phyloP scores from a whole-genome alignment of 2,329 filamentous ascomycete species.

The Fusarium sp. region DNA sequence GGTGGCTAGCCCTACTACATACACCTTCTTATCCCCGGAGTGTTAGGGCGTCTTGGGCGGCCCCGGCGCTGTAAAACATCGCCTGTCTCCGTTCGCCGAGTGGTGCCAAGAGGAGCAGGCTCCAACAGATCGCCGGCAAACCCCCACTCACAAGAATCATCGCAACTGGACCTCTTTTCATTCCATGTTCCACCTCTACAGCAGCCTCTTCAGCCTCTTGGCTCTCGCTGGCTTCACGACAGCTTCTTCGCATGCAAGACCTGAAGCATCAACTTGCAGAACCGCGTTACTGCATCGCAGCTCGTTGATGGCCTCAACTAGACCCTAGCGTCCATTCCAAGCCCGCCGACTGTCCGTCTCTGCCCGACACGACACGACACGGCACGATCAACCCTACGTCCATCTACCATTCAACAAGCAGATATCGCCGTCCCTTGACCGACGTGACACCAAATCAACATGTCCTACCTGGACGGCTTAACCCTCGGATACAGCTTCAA shows the following conservation, averaged over 20 bases:
- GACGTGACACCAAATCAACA: constrained; percentile 35
- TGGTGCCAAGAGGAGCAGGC: constrained; percentile 31
- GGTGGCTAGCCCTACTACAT: constrained; percentile 1
- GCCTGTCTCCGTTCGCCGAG: constrained; percentile 4
- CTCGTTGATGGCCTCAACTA: constrained; percentile 29
- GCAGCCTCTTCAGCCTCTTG: constrained; percentile 35
- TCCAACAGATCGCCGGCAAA: constrained; percentile 20
- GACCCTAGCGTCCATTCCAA: constrained; percentile 9
- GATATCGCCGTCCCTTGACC: neutral
- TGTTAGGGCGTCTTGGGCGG: constrained; percentile 9
- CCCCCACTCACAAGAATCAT: constrained; percentile 20
- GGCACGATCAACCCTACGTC: constrained; percentile 13
- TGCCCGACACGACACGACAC: constrained; percentile 9
- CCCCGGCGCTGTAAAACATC: constrained; percentile 20
- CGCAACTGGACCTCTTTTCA: constrained; percentile 19
- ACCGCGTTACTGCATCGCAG: constrained; percentile 14
- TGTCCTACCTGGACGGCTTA: constrained; percentile 42
- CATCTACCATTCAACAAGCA: neutral
- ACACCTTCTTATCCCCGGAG: constrained; percentile 8
- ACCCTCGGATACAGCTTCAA: constrained; percentile 44
- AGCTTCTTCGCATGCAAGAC: constrained; percentile 20
- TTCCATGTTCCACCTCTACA: constrained; percentile 35
- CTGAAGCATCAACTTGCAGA: constrained; percentile 1
- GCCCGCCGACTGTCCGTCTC: constrained; percentile 25
- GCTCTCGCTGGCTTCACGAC: constrained; percentile 22